Evolutionary conservation across 1,139 yeast genomes (phyloP).

Genomic region (Candida glucosophila): DNA sequence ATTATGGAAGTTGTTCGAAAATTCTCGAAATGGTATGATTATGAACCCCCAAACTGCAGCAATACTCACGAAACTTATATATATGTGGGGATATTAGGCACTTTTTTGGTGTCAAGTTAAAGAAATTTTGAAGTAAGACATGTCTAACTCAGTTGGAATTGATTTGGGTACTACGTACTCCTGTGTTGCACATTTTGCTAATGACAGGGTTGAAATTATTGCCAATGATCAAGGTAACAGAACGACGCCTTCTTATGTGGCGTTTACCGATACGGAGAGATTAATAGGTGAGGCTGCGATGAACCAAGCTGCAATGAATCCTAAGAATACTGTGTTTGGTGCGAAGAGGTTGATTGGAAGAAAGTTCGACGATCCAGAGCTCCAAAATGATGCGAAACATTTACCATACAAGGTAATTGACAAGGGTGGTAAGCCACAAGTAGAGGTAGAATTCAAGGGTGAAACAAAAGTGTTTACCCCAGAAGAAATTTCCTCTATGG

Average conservation of each 20-base stretch:
- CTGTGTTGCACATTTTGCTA: conserved; percentile 67
- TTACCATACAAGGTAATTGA: conserved; percentile 55
- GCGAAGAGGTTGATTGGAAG: conserved; percentile 66
- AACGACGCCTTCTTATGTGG: conserved; percentile 64
- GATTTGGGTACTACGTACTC: conserved; percentile 79
- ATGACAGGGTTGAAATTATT: conserved; percentile 62
- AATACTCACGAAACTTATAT: too few species aligned
- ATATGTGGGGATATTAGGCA: neutral
- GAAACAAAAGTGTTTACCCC: conserved; percentile 58
- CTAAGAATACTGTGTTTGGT: conserved; percentile 56
- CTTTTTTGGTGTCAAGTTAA: neutral
- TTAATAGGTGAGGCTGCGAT: conserved; percentile 67
- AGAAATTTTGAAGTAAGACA: conserved; percentile 10
- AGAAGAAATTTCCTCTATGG: conserved; percentile 63
- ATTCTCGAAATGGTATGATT: conserved; percentile 4
- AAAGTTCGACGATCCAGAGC: conserved; percentile 51
- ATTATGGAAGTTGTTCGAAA: conserved; percentile 3
- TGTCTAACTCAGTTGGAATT: conserved; percentile 70
- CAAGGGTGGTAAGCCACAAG: conserved; percentile 51
- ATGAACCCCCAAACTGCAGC: conserved; percentile 5
- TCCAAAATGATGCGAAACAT: conserved; percentile 49
- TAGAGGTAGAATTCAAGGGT: conserved; percentile 58
- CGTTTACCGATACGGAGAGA: conserved; percentile 60
- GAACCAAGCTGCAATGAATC: conserved; percentile 67
- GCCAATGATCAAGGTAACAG: conserved; percentile 69